Base-by-base conservation (phyloP, 2,329 filamentous ascomycete species). In the Paraphaeosphaeria sporulosa region DNA sequence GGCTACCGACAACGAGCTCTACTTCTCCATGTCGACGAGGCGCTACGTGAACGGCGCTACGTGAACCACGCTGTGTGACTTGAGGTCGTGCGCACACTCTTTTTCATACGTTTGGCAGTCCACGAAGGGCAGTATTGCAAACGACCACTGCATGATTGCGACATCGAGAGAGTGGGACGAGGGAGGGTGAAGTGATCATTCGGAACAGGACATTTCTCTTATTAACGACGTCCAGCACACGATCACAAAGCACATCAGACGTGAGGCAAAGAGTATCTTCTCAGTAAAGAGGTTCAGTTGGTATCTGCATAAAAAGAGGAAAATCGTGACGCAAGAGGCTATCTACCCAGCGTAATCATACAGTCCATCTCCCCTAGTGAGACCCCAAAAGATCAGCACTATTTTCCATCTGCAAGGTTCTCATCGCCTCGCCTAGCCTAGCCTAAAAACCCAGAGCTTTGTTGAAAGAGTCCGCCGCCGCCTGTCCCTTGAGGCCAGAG, bases 391-490 rank as follows among this genome's bases (percentile, higher is more conserved):
- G 15, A 47, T 30, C 42, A 44, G 9, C 19, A 47, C 44, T 23
- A 44, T 12, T 30, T 6, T 5, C 44, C 15, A 6, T 47, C 44
- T 23, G 13, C 42, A 13, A 3, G 27, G 34, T 4, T 4, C 46
- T 34, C 27, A 13, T 30, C 3, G 13, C n/a, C 13, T 30, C 3
- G 13, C n/a, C 13, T 7, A n/a, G 32, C 46, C n/a, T 8, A 44
- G 7, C 23, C 44, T 68, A 72, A 9, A 71, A 58, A 3, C 71
- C 71, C 47, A 75, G 63, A 25, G 65, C 71, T 21, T 51, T 15
- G 63, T 74, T 75, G 57, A 73, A 76, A 6, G 69, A 67, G 64
- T 73, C 62, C 1, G 73, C 72, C 46, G 72, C 71, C 15, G 61
- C 70, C 58, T 70, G 68, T 2, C 65, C 73, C 27, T 52, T 50